Percentiles rank a stretch among this genome's conserved stretches.
These are phyloP conservation scores for Ceratocystis destructans DNA, from an alignment of 2,329 filamentous ascomycete species.

Conservation along the genomic window DNA sequence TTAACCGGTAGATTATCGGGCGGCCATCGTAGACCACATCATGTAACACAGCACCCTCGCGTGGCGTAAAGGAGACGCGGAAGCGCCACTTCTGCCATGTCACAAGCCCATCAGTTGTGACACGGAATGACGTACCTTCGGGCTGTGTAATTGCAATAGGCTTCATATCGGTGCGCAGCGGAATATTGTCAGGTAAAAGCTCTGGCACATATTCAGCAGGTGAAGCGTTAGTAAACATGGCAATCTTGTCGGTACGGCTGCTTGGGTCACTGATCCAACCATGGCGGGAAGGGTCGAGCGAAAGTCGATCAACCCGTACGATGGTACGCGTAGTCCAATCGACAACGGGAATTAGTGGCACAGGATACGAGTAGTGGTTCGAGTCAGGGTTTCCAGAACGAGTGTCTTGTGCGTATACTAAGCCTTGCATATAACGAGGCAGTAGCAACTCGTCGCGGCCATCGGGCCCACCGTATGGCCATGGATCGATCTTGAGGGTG, in stretches of 20 bases:
- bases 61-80: constrained; percentile 52
- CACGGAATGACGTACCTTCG: constrained; percentile 52
- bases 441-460: constrained; percentile 24
- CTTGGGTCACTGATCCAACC: constrained; percentile 24
- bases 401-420: constrained; percentile 35
- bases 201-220: constrained; percentile 37
- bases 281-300: constrained; percentile 35
- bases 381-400: constrained; percentile 37
- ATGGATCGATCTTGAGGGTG: constrained; percentile 37
- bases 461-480: constrained; percentile 49
- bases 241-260: constrained; percentile 26
- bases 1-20: constrained; percentile 52
- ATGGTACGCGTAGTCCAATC: constrained; percentile 42
- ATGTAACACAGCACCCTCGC: constrained; percentile 58
- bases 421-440: constrained; percentile 36
- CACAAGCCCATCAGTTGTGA: constrained; percentile 36
- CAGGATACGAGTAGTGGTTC: constrained; percentile 49
- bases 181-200: constrained; percentile 33
- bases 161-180: constrained; percentile 40
- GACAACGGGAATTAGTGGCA: constrained; percentile 47
- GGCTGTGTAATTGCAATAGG: constrained; percentile 59
- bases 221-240: constrained; percentile 32
- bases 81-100: constrained; percentile 58
- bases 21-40: constrained; percentile 54
- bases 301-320: constrained; percentile 43